Base-by-base conservation (phyloP, 169 alveolate species). In the Eimeria acervulina region DNA sequence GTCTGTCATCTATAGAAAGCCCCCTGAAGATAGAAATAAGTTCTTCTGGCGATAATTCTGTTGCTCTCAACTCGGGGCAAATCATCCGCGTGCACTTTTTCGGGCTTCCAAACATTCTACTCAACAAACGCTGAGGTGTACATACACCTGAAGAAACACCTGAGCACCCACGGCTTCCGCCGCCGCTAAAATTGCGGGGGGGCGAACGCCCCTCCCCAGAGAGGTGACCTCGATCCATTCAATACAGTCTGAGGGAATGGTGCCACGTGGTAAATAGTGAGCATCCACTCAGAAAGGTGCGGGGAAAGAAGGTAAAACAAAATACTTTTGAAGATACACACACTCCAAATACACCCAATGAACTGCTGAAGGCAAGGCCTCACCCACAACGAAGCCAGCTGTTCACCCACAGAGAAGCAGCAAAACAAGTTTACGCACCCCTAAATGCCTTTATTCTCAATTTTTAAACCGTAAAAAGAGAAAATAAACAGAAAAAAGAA, bases 201-300 rank as follows among this genome's bases (percentile, higher is more conserved):
- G 51, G 61, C 61, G 87, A 40, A 76, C 61, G 12, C 87, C 87
- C 61, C 55, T 38, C 87, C 55, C 87, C 44, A 42, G 61, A 19
- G n/a, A 68, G 42, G 87, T 76, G 87, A 76, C 87, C 87, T 36
- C 87, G 87, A 36, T n/a, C 31, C 87, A 76, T 76, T 76, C 44
- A 61, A 23, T 51, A 51, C 59, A 70, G 3, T 36, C 40, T 1
- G 28, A 12, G 44, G 83, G 83, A 1, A 5, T n/a, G 47, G 47
- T 1, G 84, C 84, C 47, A 13, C 84, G 23, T 38, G 0, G 44
- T 0, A 12, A 31, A 8, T 7, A n/a, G 38, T 21, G 17, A 17
- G 12, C 10, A 1, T 63, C 10, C 74, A 1, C 7, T 51, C 59
- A 10, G 15, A 17, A 0, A 51, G 59, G 7, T 51, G n/a, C n/a